A percentile compares a stretch with the other conserved stretches of the same genome.
Conservation (phyloP, 805 yeast genomes). For the Barnettozyma wickerhamii region DNA sequence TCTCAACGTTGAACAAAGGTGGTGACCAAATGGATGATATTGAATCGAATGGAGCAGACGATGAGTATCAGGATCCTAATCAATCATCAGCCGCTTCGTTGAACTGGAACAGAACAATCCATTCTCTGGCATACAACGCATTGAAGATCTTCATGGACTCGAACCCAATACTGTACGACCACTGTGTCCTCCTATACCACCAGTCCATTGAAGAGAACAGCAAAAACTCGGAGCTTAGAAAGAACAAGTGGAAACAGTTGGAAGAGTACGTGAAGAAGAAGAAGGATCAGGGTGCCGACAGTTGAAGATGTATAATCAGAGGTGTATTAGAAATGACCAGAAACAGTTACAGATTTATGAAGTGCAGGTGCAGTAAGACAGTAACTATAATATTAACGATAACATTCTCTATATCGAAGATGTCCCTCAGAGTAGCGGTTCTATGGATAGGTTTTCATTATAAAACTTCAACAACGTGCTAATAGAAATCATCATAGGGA, state of each 20-base stretch:
- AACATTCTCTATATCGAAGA: too few species aligned
- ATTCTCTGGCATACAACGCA: conserved; percentile 86
- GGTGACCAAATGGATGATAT: conserved; percentile 9
- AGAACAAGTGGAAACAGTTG: conserved; percentile 66
- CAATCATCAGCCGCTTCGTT: conserved; percentile 34
- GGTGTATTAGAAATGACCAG: too few species aligned
- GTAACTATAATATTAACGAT: too few species aligned
- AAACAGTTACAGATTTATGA: too few species aligned
- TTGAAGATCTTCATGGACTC: conserved; percentile 87
- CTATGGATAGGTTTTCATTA: conserved; percentile 8
- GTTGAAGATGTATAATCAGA: too few species aligned
- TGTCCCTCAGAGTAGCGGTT: conserved; percentile 19
- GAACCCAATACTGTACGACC: conserved; percentile 85
- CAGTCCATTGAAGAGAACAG: conserved; percentile 73
- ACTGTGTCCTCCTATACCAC: conserved; percentile 84
- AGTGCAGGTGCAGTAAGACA: too few species aligned
- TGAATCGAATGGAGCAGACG: conserved; percentile 1
- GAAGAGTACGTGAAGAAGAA: conserved; percentile 49
- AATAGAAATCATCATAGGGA: conserved; percentile 9
- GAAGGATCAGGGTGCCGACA: too few species aligned
- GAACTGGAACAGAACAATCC: conserved; percentile 94
- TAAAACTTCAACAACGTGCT: conserved; percentile 7
- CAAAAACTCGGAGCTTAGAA: conserved; percentile 55
- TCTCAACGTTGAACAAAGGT: conserved; percentile 41
- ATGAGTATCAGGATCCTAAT: conserved; percentile 21